These are phyloP conservation scores for Boletellus ananiceps DNA, from an alignment of 768 basidiomycete genomes.

Conservation along the genomic window DNA sequence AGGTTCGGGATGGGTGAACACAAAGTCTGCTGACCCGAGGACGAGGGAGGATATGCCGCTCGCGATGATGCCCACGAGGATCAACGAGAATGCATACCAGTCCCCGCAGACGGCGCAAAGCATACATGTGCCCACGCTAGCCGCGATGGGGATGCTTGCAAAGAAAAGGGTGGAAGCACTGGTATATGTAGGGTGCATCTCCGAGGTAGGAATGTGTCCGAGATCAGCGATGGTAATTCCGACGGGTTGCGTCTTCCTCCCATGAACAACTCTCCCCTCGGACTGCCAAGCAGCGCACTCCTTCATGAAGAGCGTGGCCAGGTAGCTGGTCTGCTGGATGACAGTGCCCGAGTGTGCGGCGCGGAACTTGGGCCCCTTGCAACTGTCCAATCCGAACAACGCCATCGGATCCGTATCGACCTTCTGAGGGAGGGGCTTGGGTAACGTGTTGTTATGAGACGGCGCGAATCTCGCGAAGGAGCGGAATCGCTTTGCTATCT, in stretches of 20 bases:
- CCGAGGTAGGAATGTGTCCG: constrained; percentile 2
- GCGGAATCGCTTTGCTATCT: constrained; percentile 20
- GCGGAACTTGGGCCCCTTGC: constrained; percentile 59
- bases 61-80: constrained; percentile 28
- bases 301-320: constrained; percentile 49
- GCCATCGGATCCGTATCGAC: constrained; percentile 18
- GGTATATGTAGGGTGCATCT: constrained; percentile 6
- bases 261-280: constrained; percentile 7
- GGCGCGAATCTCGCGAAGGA: constrained; percentile 10
- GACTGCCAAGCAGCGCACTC: constrained; percentile 11
- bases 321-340: constrained; percentile 41
- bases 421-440: background rate
- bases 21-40: constrained; percentile 22
- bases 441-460: no score
- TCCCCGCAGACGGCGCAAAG: constrained; percentile 19
- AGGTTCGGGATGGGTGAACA: constrained; percentile 21
- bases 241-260: constrained; percentile 10
- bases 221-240: constrained; percentile 10
- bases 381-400: constrained; percentile 14
- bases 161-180: constrained; percentile 1
- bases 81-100: constrained; percentile 25
- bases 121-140: constrained; percentile 18
- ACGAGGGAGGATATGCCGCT: constrained; percentile 25
- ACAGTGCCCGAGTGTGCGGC: constrained; percentile 61
- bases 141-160: constrained; percentile 17